Evolutionary conservation across 2,329 filamentous ascomycete species (phyloP).

Genomic region (Hypoxylon sp.): DNA sequence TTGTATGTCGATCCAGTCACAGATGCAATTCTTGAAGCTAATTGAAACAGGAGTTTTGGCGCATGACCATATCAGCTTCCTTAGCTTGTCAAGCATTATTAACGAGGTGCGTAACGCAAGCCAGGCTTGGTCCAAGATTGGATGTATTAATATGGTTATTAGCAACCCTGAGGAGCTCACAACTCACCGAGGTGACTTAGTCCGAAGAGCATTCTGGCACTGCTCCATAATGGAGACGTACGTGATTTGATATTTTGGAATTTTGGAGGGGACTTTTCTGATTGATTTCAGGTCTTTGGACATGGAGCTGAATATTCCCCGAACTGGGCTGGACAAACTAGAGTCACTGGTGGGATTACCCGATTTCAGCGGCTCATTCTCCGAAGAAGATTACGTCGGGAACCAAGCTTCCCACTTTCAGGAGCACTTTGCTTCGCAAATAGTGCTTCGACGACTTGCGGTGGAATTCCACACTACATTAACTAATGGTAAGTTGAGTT

Average conservation of each 20-base stretch:
- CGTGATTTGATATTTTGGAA: slow-evolving; percentile 57
- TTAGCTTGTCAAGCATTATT: slow-evolving; percentile 65
- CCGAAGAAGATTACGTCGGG: slow-evolving; percentile 56
- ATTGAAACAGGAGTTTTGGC: slow-evolving; percentile 64
- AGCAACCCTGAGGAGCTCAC: slow-evolving; percentile 56
- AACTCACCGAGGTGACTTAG: slow-evolving; percentile 58
- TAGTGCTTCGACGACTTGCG: slow-evolving; percentile 63
- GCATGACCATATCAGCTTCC: slow-evolving; percentile 63
- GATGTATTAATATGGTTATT: slow-evolving; percentile 29
- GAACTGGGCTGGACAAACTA: slow-evolving; percentile 62
- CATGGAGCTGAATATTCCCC: slow-evolving; percentile 65
- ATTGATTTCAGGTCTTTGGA: slow-evolving; percentile 60
- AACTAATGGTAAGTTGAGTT: slow-evolving; percentile 56
- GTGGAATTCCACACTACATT: slow-evolving; percentile 61
- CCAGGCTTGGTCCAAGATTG: background rate
- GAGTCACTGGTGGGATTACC: slow-evolving; percentile 64
- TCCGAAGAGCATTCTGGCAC: slow-evolving; percentile 65
- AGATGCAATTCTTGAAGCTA: slow-evolving; percentile 22
- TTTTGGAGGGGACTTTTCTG: slow-evolving; percentile 67
- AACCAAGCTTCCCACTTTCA: slow-evolving; percentile 63
- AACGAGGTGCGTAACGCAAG: slow-evolving; percentile 53
- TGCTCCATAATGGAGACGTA: slow-evolving; percentile 65
- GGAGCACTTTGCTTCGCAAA: slow-evolving; percentile 67
- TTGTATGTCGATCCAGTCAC: slow-evolving; percentile 50
- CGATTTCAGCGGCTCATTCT: slow-evolving; percentile 58